Conservation (phyloP, 257 asterid genomes). For the Pogostemon cablin region DNA sequence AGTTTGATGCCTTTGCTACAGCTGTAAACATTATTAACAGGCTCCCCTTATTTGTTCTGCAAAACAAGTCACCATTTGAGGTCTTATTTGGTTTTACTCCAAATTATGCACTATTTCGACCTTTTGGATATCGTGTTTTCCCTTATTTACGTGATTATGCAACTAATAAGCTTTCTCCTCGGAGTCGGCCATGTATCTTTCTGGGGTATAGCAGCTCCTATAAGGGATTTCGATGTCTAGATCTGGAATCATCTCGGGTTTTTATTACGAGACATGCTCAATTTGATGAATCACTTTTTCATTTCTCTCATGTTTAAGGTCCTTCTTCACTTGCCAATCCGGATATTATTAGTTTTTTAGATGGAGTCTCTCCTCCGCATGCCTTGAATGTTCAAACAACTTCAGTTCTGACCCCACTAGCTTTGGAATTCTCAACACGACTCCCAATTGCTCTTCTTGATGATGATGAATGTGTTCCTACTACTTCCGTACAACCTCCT, state of each 20-base stretch:
- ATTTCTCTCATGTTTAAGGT: background rate
- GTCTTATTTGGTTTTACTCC: background rate
- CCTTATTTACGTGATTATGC: background rate
- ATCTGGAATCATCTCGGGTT: background rate
- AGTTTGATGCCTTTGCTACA: too few relatives aligned
- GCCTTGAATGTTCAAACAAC: background rate
- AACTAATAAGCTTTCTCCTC: background rate
- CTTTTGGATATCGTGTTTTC: background rate
- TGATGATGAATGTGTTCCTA: background rate
- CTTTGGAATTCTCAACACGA: background rate
- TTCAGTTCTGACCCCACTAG: background rate
- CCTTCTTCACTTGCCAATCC: background rate
- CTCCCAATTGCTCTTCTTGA: background rate
- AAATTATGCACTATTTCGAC: background rate
- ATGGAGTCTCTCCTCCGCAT: background rate
- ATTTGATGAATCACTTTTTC: conserved; percentile 2
- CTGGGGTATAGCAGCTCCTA: background rate
- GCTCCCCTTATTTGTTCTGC: background rate
- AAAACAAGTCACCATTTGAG: background rate
- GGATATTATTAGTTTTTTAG: background rate
- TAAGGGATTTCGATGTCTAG: background rate
- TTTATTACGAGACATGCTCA: conserved; percentile 7
- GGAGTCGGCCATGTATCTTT: background rate
- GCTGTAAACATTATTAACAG: background rate
- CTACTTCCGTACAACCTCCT: background rate